Conservation (phyloP, 306 rosid genomes). For the Ceratonia siliqua region DNA sequence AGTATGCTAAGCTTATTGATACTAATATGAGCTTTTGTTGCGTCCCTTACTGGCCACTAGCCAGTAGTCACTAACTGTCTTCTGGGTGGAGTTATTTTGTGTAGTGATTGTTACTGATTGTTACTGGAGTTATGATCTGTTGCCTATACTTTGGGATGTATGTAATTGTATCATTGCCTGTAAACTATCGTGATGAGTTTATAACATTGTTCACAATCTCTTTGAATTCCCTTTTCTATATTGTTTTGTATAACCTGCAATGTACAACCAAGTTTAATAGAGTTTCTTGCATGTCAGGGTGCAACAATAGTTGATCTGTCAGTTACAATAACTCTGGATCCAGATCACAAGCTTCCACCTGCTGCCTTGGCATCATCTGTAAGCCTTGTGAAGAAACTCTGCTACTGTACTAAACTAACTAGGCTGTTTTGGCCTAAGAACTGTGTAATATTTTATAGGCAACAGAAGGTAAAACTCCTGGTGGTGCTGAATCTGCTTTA, state of each 20-base stretch:
- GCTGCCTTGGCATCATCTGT: constrained; percentile 64
- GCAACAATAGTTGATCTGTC: constrained; percentile 92
- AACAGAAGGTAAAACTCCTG: constrained; percentile 50
- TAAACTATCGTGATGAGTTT: neutral
- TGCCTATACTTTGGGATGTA: neutral
- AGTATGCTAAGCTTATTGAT: constrained; percentile 12
- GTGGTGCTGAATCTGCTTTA: constrained; percentile 69
- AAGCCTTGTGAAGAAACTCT: constrained; percentile 34
- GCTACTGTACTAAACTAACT: neutral
- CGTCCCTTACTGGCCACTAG: neutral
- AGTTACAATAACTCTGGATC: constrained; percentile 69
- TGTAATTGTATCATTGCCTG: constrained; percentile 20
- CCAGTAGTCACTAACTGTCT: neutral
- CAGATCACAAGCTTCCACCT: constrained; percentile 84
- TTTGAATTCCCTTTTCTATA: constrained; percentile 13
- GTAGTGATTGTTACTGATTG: constrained; percentile 3
- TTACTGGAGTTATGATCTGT: neutral
- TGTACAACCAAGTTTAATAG: constrained; percentile 26
- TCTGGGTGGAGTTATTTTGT: constrained; percentile 1
- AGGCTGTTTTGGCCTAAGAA: neutral
- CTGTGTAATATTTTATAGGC: constrained; percentile 43
- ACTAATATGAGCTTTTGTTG: constrained; percentile 12
- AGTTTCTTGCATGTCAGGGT: constrained; percentile 62
- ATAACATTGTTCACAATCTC: neutral
- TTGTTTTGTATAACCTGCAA: neutral